Percentiles rank a stretch among this genome's conserved stretches.
Conservation (phyloP, 305 asterid genomes). For the Fraxinus floribunda region DNA sequence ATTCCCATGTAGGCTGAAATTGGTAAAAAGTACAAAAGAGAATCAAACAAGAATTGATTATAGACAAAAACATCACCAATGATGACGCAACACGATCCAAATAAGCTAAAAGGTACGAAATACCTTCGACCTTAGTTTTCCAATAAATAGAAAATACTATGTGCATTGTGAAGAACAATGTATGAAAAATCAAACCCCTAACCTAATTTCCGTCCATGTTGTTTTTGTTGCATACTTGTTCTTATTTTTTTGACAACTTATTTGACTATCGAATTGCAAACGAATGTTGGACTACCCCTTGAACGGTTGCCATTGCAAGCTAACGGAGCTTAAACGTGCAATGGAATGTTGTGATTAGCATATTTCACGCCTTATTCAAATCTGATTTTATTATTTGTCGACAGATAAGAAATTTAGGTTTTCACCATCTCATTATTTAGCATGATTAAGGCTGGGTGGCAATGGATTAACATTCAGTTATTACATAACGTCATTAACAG, state of each 20-base stretch:
- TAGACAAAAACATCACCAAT: neutral
- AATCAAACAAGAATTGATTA: no score
- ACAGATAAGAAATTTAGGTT: neutral
- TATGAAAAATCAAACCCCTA: neutral
- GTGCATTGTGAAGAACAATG: neutral
- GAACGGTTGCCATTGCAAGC: neutral
- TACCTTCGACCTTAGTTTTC: neutral
- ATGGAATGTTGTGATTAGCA: neutral
- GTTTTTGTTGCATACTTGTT: no score
- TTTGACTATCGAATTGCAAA: neutral
- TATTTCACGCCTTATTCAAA: no score
- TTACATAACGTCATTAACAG: neutral
- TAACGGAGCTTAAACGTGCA: neutral
- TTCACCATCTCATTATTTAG: neutral
- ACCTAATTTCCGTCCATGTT: neutral
- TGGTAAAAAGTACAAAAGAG: neutral
- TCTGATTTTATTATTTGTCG: no score
- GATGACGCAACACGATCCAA: neutral
- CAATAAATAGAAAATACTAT: neutral
- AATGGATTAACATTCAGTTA: neutral
- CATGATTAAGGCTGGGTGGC: neutral
- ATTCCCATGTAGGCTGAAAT: neutral
- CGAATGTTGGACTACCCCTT: neutral
- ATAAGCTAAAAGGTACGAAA: neutral
- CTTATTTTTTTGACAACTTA: neutral